phyloP scores from a whole-genome alignment of 1,139 yeast species.

The Debaryomyces sp. region DNA sequence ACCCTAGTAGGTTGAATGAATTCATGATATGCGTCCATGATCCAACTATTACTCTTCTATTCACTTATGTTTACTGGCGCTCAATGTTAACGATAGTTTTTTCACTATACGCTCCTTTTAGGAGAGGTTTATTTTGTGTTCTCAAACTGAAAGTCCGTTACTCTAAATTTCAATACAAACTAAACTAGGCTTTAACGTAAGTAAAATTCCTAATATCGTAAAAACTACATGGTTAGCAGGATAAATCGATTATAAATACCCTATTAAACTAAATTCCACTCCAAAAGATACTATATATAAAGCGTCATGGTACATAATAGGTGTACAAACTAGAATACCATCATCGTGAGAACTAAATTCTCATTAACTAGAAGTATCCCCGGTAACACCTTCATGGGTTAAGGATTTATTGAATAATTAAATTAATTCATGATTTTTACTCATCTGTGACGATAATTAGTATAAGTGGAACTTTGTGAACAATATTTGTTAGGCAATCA shows the following conservation, averaged over 20 bases:
- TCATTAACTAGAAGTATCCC: conserved; percentile 2
- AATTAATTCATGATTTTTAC: not conserved
- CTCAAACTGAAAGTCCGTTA: conserved; percentile 3
- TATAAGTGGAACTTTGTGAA: not conserved
- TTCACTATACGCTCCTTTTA: conserved; percentile 1
- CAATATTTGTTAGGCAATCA: conserved; percentile 11
- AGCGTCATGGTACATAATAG: not conserved
- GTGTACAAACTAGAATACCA: conserved; percentile 4
- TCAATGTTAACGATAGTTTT: not conserved
- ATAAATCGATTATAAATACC: not conserved
- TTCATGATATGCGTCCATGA: conserved; percentile 84
- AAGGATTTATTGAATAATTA: conserved; percentile 7
- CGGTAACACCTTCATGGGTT: conserved; percentile 12
- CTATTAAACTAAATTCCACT: not conserved
- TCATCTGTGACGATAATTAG: not conserved
- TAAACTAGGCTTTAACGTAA: not conserved
- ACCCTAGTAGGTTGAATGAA: conserved; percentile 80
- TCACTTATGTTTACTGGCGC: not conserved
- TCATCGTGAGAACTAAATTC: conserved; percentile 11
- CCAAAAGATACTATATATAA: not conserved
- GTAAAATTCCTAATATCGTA: not conserved
- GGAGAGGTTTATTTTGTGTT: conserved; percentile 6
- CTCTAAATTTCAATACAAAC: not conserved
- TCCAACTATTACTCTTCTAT: not conserved
- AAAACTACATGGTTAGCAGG: not conserved